phyloP scores from a whole-genome alignment of 1,284 basidiomycete genomes.

The Athelia psychrophila region DNA sequence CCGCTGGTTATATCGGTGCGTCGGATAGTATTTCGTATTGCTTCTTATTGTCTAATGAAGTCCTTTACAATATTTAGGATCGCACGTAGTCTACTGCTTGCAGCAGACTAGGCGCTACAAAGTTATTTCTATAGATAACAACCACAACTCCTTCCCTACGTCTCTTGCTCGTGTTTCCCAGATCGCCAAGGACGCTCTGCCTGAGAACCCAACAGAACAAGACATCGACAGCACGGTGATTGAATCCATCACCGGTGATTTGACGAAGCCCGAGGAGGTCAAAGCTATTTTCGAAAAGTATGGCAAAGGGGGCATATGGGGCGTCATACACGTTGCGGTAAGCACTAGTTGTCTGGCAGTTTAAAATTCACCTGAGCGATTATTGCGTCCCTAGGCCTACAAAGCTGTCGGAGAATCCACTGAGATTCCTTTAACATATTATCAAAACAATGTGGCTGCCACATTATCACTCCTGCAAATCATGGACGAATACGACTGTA shows the following conservation, averaged over 20 bases:
- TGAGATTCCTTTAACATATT: slow-evolving; percentile 92
- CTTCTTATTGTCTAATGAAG: slow-evolving; percentile 2
- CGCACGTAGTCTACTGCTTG: slow-evolving; percentile 86
- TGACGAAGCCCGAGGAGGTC: slow-evolving; percentile 72
- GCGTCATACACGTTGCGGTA: slow-evolving; percentile 93
- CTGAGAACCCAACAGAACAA: slow-evolving; percentile 57
- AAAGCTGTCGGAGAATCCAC: slow-evolving; percentile 99
- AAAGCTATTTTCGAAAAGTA: slow-evolving; percentile 80
- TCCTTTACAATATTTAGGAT: slow-evolving; percentile 50
- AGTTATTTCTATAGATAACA: slow-evolving; percentile 91
- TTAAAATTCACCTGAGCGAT: too few species aligned
- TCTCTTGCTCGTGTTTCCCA: slow-evolving; percentile 74
- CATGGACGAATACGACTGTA: slow-evolving; percentile 85
- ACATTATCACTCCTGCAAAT: slow-evolving; percentile 81
- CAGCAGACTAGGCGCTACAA: slow-evolving; percentile 88
- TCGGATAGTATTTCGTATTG: slow-evolving; percentile 17
- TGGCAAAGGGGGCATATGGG: slow-evolving; percentile 93
- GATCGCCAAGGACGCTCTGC: slow-evolving; percentile 72
- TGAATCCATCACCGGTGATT: slow-evolving; percentile 70
- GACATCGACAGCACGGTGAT: slow-evolving; percentile 71
- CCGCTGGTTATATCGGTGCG: slow-evolving; percentile 82
- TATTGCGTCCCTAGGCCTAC: too few species aligned
- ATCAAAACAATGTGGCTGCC: slow-evolving; percentile 87
- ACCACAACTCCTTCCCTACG: slow-evolving; percentile 84
- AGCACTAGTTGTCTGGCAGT: slow-evolving; percentile 30